Evolutionary conservation across 345 rosid genomes (phyloP).

Genomic region (Salix dunnii): DNA sequence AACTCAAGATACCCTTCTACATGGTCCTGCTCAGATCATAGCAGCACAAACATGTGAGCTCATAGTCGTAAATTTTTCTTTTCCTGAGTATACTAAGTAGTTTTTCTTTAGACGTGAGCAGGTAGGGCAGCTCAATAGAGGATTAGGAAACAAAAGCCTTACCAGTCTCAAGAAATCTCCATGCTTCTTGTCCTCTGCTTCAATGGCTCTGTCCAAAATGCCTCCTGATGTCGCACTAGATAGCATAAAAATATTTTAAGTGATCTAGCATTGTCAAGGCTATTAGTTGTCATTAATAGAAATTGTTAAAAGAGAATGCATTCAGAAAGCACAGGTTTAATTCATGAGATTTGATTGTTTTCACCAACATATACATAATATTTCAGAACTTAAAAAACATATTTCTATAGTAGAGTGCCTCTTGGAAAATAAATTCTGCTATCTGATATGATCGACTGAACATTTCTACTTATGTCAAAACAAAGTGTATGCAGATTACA

Average conservation of each 20-base stretch:
- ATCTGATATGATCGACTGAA: too few relatives aligned
- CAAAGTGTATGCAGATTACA: too few relatives aligned
- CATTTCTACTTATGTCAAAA: too few relatives aligned
- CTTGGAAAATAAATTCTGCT: too few relatives aligned
- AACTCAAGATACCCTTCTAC: conserved; percentile 96
- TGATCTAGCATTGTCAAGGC: neutral
- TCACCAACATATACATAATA: too few relatives aligned
- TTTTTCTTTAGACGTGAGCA: conserved; percentile 8
- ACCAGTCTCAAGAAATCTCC: conserved; percentile 97
- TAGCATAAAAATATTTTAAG: conserved; percentile 6
- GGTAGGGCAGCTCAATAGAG: neutral
- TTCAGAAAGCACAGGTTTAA: too few relatives aligned
- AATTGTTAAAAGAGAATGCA: neutral
- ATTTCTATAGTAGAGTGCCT: too few relatives aligned
- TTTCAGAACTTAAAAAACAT: too few relatives aligned
- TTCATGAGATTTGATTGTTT: too few relatives aligned
- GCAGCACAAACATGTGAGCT: too few relatives aligned
- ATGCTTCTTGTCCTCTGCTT: conserved; percentile 90
- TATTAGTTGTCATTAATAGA: neutral
- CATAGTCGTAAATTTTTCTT: neutral
- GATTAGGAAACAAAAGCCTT: conserved; percentile 14
- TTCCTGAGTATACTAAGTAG: neutral
- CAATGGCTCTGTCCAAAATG: conserved; percentile 89
- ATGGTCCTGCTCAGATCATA: conserved; percentile 59
- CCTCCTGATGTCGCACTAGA: conserved; percentile 89